phyloP scores from a whole-genome alignment of 805 yeast species.

The Ogataea paraovalis region DNA sequence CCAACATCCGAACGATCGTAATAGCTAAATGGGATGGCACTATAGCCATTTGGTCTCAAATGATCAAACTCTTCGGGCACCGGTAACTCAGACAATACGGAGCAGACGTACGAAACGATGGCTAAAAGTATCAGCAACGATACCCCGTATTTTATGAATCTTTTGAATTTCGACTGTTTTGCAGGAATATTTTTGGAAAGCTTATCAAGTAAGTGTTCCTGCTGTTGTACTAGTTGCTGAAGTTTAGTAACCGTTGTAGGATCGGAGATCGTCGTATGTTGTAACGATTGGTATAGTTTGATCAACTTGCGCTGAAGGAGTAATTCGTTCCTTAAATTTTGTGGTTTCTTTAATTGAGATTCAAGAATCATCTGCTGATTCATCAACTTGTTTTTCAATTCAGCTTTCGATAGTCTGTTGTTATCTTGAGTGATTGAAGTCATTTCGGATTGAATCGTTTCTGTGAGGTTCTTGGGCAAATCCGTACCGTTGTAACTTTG shows the following conservation, averaged over 20 bases:
- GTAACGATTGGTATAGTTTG: slow-evolving; percentile 12
- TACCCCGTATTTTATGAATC: background rate
- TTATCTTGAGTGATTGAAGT: slow-evolving; percentile 5
- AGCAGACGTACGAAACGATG: slow-evolving; percentile 11
- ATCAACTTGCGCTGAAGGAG: slow-evolving; percentile 15
- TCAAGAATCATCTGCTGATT: slow-evolving; percentile 11
- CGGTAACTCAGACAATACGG: slow-evolving; percentile 16
- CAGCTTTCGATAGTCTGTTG: background rate
- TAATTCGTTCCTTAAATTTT: slow-evolving; percentile 5
- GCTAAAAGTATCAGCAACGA: background rate
- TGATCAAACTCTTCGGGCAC: slow-evolving; percentile 5
- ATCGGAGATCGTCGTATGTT: slow-evolving; percentile 6
- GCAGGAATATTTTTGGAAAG: slow-evolving; percentile 5
- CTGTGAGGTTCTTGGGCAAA: background rate
- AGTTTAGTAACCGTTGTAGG: slow-evolving; percentile 3
- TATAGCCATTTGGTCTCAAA: slow-evolving; percentile 17
- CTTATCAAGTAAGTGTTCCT: slow-evolving; percentile 6
- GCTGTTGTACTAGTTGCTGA: background rate
- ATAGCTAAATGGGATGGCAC: slow-evolving; percentile 13
- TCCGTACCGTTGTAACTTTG: background rate
- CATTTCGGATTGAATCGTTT: slow-evolving; percentile 3
- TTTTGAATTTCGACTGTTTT: slow-evolving; percentile 7
- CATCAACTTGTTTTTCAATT: slow-evolving; percentile 7
- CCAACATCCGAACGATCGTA: slow-evolving; percentile 13
- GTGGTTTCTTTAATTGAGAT: slow-evolving; percentile 1